Conservation (phyloP, 2,329 filamentous ascomycete species). For the Huntiella savannae region DNA sequence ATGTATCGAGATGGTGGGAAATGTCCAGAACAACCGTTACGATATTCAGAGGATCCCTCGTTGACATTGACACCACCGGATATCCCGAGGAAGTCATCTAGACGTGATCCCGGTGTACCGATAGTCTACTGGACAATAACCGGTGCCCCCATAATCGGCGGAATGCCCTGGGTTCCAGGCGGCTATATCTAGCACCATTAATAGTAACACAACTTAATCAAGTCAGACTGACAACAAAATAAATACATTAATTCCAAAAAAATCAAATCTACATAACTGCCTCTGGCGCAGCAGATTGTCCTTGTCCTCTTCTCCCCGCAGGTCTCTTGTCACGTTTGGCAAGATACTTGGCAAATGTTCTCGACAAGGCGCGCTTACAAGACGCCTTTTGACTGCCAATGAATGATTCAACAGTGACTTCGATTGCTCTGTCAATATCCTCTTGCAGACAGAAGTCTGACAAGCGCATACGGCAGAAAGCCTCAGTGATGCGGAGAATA, state of each 20-base stretch:
- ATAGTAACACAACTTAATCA: background rate
- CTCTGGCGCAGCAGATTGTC: conserved; percentile 1
- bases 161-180: conserved; percentile 7
- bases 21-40: background rate
- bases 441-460: conserved; percentile 79
- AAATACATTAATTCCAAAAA: background rate
- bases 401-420: conserved; percentile 90
- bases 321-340: conserved; percentile 23
- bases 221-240: background rate
- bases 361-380: conserved; percentile 85
- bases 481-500: conserved; percentile 84
- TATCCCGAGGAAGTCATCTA: conserved; percentile 4
- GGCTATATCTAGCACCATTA: conserved; percentile 8
- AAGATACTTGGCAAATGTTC: conserved; percentile 92
- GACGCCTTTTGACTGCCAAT: conserved; percentile 92
- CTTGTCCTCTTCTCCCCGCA: background rate
- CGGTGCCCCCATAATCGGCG: conserved; percentile 5
- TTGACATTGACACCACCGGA: background rate
- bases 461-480: conserved; percentile 96
- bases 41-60: background rate
- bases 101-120: conserved; percentile 1
- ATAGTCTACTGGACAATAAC: conserved; percentile 8
- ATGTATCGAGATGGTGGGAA: conserved; percentile 4
- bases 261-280: conserved; percentile 2
- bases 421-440: conserved; percentile 93